Percentiles rank a stretch among this genome's conserved stretches.
These are phyloP conservation scores for Periconia digitata DNA, from an alignment of 2,329 filamentous ascomycete genomes.

Conservation along the genomic window DNA sequence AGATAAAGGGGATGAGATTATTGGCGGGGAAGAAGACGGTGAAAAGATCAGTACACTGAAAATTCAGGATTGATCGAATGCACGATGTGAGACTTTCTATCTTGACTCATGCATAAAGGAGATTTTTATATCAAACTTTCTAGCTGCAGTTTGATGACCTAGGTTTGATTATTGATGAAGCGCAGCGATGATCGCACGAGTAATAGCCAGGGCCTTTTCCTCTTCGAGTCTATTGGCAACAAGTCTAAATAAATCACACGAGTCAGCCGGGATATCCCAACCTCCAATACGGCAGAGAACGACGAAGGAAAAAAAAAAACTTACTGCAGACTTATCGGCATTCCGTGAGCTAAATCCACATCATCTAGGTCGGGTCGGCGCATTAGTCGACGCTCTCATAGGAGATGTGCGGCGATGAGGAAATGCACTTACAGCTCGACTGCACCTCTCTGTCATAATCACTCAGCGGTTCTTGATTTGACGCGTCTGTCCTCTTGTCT, in stretches of 20 bases:
- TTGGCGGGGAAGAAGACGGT: no score
- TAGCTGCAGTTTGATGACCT: no score
- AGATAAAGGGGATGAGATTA: no score
- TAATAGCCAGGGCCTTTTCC: constrained; percentile 47
- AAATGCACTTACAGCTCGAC: constrained; percentile 42
- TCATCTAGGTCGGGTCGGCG: constrained; percentile 32
- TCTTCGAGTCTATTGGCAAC: constrained; percentile 45
- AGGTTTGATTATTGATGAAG: no score
- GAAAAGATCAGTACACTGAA: no score
- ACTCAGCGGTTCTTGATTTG: constrained; percentile 31
- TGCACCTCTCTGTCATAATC: constrained; percentile 44
- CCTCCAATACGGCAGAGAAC: background rate
- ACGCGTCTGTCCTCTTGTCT: constrained; percentile 36
- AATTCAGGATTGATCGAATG: no score
- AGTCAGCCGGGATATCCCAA: background rate
- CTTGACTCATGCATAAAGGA: no score
- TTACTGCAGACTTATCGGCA: constrained; percentile 47
- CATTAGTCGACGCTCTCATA: background rate
- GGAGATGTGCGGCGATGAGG: background rate
- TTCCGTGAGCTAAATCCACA: constrained; percentile 43
- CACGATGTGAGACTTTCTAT: no score
- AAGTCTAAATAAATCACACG: constrained; percentile 22
- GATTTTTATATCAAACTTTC: no score
- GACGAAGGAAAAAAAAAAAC: constrained; percentile 1
- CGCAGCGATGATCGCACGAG: no score